Evolutionary conservation across 2,329 filamentous ascomycete species (phyloP).

Genomic region (Hymenoscyphus repandus): DNA sequence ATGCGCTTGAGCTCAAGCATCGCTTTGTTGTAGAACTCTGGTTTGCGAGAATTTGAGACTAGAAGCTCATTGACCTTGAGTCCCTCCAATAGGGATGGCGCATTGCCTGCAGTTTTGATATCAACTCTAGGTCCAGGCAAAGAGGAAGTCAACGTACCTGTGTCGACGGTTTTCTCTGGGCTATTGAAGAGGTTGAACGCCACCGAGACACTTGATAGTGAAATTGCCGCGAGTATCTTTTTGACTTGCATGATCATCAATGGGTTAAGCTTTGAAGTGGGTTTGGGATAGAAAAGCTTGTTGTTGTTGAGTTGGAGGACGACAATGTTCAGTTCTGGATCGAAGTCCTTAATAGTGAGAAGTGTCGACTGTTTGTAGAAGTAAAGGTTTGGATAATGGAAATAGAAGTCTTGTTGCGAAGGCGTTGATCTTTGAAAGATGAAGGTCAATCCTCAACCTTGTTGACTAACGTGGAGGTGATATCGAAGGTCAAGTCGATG

Average conservation of each 20-base stretch:
- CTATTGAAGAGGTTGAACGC: not conserved
- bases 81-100: not conserved
- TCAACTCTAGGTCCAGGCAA: not conserved
- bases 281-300: no score
- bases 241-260: not conserved
- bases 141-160: not conserved
- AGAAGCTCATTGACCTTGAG: constrained; percentile 1
- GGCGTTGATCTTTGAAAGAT: no score
- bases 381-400: no score
- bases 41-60: constrained; percentile 14
- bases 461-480: no score
- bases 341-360: no score
- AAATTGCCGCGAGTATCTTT: not conserved
- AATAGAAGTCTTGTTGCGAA: no score
- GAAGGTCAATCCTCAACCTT: no score
- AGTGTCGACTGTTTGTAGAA: no score
- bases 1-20: constrained; percentile 28
- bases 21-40: constrained; percentile 30
- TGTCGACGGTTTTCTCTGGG: not conserved
- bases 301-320: no score
- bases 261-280: no score
- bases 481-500: no score
- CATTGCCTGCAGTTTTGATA: not conserved
- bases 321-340: no score
- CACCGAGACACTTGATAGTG: not conserved